Evolutionary conservation across 148 eudicot species (phyloP), one percentile per base, ranked within the genome.

Genomic region (Chenopodium album): DNA sequence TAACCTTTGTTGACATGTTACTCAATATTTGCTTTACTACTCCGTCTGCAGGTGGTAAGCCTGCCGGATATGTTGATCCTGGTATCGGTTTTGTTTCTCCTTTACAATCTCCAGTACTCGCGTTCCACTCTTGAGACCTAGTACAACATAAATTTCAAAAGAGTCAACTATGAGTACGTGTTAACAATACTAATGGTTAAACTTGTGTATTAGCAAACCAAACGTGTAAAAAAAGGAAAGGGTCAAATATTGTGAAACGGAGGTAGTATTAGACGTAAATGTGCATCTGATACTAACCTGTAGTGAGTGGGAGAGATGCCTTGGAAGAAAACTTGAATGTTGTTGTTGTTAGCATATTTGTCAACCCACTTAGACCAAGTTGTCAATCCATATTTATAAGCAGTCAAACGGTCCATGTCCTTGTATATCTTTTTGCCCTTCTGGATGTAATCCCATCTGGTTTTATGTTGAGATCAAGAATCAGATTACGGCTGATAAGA

Each of bases 341-440:
- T 88, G 6, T 48, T 72, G 23, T 80, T 31, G 75, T 89, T 73
- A 31, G 86, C 41, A 62, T 87, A 85, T 1, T 52, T 37, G n/a
- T 90, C 87, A 7, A 90, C 90, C 95, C 95, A 92, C 23, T 77
- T 87, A 0, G 92, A 80, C 95, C 93, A 92, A 13, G 89, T 90
- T 5, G 48, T 85, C 47, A 91, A 54, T 28, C 84, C 93, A 44
- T 74, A 75, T 76, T 87, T 80, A 8, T 70, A 78, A 26, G 89
- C 92, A 14, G 23, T 73, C 72, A 88, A 13, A 9, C 92, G 87
- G 71, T 89, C 84, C 90, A 90, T 88, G 77, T 92, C 93, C 78
- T 84, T 84, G 75, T 75, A 79, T n/a, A 73, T 44, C 48, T 67
- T 70, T 8, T 10, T 46, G 5, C 90, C 93, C 41, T 62, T 56